Conservation (phyloP, 2,329 filamentous ascomycete genomes). For the Pestalotiopsis sp. region DNA sequence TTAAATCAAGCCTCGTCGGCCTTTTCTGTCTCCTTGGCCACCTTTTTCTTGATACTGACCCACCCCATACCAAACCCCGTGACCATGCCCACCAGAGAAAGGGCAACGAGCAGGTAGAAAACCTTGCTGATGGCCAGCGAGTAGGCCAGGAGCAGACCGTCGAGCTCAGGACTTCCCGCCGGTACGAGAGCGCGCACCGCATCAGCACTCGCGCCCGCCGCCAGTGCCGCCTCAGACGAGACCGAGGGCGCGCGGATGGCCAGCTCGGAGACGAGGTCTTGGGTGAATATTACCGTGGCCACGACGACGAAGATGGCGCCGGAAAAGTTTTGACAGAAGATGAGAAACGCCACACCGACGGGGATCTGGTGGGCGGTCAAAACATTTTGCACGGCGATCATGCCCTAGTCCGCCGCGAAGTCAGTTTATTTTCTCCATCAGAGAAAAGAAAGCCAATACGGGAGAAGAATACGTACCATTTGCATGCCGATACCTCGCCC, state of each 20-base stretch:
- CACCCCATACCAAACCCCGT: slow-evolving; percentile 31
- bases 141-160: slow-evolving; percentile 24
- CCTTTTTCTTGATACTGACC: slow-evolving; percentile 21
- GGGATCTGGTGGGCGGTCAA: slow-evolving; percentile 27
- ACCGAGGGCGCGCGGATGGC: slow-evolving; percentile 26
- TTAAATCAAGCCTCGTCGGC: background rate
- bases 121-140: slow-evolving; percentile 26
- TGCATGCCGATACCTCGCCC: slow-evolving; percentile 29
- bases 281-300: slow-evolving; percentile 31
- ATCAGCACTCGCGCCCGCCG: slow-evolving; percentile 29
- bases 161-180: slow-evolving; percentile 27
- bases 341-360: slow-evolving; percentile 28
- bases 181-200: slow-evolving; percentile 30
- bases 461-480: slow-evolving; percentile 14
- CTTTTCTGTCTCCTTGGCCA: background rate
- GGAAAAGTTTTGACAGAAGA: slow-evolving; percentile 31
- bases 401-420: slow-evolving; percentile 13
- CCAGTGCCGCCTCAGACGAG: slow-evolving; percentile 23
- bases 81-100: slow-evolving; percentile 23
- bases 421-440: background rate
- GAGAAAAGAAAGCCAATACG: too few species aligned
- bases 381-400: slow-evolving; percentile 31
- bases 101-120: slow-evolving; percentile 29
- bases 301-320: slow-evolving; percentile 29
- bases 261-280: slow-evolving; percentile 24